Conservation (phyloP, 495 filamentous ascomycete genomes). For the Xylaria sp. region DNA sequence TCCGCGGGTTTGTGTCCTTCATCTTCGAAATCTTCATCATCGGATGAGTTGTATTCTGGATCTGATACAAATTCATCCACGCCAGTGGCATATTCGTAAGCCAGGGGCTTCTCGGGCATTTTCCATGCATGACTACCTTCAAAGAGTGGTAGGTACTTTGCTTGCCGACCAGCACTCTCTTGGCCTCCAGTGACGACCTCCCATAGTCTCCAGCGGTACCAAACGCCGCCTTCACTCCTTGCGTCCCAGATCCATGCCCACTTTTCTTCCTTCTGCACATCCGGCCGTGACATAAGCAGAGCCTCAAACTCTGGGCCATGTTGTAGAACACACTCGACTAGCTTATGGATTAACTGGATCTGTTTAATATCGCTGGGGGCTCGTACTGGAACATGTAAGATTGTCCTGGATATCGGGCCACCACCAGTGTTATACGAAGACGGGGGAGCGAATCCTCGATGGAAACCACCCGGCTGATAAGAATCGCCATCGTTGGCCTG, state of each 20-base stretch:
- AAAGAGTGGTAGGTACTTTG: conserved; percentile 66
- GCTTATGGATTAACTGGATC: conserved; percentile 85
- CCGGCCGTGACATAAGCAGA: conserved; percentile 81
- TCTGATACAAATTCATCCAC: conserved; percentile 82
- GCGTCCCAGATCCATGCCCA: conserved; percentile 97
- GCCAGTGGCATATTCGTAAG: conserved; percentile 75
- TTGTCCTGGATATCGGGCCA: conserved; percentile 53
- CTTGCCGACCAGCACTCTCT: conserved; percentile 40
- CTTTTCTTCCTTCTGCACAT: conserved; percentile 81
- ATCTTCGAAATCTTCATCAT: conserved; percentile 84
- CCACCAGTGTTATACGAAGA: conserved; percentile 63
- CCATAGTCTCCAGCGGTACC: conserved; percentile 93
- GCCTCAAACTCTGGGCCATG: conserved; percentile 92
- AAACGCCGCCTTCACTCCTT: conserved; percentile 77
- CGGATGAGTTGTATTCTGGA: conserved; percentile 83
- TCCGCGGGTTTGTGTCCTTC: conserved; percentile 69
- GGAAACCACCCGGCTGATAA: conserved; percentile 62
- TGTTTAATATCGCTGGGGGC: conserved; percentile 80
- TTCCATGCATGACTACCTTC: conserved; percentile 75
- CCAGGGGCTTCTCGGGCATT: conserved; percentile 67
- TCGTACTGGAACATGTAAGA: conserved; percentile 74
- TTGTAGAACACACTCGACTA: conserved; percentile 76
- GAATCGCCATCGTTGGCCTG: conserved; percentile 57
- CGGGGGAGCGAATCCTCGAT: conserved; percentile 84
- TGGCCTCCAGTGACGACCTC: conserved; percentile 70